Conservation (phyloP, 2,329 filamentous ascomycete genomes). For the Fusarium beomiforme region DNA sequence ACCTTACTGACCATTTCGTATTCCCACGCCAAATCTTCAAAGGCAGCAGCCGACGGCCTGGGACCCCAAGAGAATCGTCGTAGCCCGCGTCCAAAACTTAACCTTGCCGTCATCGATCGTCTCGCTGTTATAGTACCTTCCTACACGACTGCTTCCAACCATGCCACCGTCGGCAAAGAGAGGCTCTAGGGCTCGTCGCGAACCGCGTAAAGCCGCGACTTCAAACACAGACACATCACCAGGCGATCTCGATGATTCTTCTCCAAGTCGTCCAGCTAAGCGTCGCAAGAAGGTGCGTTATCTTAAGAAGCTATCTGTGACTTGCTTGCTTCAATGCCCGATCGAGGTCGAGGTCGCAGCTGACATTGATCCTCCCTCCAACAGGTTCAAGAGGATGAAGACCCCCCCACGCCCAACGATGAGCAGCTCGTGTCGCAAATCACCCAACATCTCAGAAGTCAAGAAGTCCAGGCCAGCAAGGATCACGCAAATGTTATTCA, state of each 20-base stretch:
- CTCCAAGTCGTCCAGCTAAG: slow-evolving; percentile 70
- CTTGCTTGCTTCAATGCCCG: background rate
- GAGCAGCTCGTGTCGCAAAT: slow-evolving; percentile 67
- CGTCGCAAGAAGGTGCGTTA: slow-evolving; percentile 68
- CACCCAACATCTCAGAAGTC: slow-evolving; percentile 60
- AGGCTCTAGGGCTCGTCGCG: slow-evolving; percentile 51
- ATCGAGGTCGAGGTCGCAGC: too few relatives aligned
- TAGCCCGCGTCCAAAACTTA: background rate
- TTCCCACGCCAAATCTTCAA: slow-evolving; percentile 18
- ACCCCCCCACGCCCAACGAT: slow-evolving; percentile 58
- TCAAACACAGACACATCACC: slow-evolving; percentile 47
- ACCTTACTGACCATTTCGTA: slow-evolving; percentile 15
- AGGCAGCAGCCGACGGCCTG: slow-evolving; percentile 4
- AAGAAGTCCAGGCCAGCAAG: slow-evolving; percentile 66
- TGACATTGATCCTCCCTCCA: slow-evolving; percentile 12
- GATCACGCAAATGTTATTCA: slow-evolving; percentile 73
- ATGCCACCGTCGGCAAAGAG: slow-evolving; percentile 54
- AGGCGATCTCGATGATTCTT: slow-evolving; percentile 61
- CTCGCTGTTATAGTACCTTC: background rate
- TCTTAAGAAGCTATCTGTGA: too few relatives aligned
- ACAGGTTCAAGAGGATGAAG: slow-evolving; percentile 52
- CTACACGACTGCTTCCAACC: slow-evolving; percentile 1
- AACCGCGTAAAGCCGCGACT: slow-evolving; percentile 51
- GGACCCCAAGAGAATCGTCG: background rate
- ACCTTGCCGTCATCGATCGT: slow-evolving; percentile 3